Evolutionary conservation across 345 rosid species (phyloP).

Genomic region (Anastatica hierochuntica): DNA sequence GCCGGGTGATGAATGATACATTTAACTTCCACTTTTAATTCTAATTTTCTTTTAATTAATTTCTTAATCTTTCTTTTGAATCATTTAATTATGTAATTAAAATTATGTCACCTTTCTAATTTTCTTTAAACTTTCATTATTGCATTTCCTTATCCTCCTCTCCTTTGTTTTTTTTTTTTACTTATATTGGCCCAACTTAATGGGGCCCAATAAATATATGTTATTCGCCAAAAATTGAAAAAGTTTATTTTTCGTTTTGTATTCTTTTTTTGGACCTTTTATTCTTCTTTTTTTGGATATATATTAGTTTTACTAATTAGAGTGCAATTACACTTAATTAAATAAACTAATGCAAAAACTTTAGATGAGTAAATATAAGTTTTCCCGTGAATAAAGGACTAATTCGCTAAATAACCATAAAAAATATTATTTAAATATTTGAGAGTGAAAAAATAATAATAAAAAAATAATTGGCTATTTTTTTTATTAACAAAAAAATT

Average conservation of each 20-base stretch:
- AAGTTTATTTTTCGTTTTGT: neutral
- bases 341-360: too few species aligned
- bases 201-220: conserved; percentile 13
- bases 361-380: too few species aligned
- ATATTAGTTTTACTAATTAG: too few species aligned
- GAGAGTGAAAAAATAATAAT: too few species aligned
- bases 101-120: conserved; percentile 8
- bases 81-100: neutral
- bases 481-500: too few species aligned
- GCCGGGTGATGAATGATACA: conserved; percentile 37
- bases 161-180: conserved; percentile 7
- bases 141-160: too few species aligned
- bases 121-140: too few species aligned
- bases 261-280: neutral
- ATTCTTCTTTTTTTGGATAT: neutral
- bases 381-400: too few species aligned
- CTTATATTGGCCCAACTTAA: conserved; percentile 15
- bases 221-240: neutral
- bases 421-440: too few species aligned
- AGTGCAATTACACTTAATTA: too few species aligned
- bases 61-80: neutral
- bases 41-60: neutral
- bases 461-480: too few species aligned
- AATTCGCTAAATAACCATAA: too few species aligned
- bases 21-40: conserved; percentile 20